Evolutionary conservation across 2,329 filamentous ascomycete genomes (phyloP), one percentile per base, ranked within the genome.

Genomic region (Thielaviopsis ethacetica): DNA sequence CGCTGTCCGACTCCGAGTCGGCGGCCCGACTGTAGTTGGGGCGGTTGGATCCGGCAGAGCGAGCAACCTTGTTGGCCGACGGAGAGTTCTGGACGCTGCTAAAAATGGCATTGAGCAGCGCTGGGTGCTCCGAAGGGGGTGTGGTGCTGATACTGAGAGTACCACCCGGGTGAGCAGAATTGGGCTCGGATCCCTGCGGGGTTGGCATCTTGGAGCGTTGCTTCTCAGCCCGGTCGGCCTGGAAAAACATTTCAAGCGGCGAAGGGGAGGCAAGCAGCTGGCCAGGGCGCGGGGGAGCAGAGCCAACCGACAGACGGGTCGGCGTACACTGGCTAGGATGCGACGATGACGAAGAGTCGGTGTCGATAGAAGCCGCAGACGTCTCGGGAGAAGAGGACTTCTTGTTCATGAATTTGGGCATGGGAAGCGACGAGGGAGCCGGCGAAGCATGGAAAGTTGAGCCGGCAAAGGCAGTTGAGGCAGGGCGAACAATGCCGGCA

Each of bases 401-500:
- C 66, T 86, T 91, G 27, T 86, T 85, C 38, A 76, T 81, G 69
- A 96, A 95, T 67, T 86, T 94, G 12, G 93, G 93, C 61, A 96
- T 86, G 0, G 93, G 93, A 34, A 98, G 76, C 24, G 89, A 84
- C 9, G 90, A 94, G 0, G 93, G 86, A 1, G 91, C 91, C 21
- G 93, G 93, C 9, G 93, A 97, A 49, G 90, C 88, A 70, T 96
- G 91, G 70, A 97, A 98, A 5, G 90, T 94, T 38, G 91, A 86
- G 15, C 91, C 93, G 47, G 93, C 93, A 71, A 95, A 98, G 53
- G 85, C 83, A 61, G 81, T 75, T 21, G 60, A 59, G 4, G 49
- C 49, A n/a, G 59, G 54, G n/a, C 58, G 38, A 27, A 53, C 44
- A 50, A 61, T 24, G 2, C 60, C 56, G 15, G 56, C 57, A 53